Conservation (phyloP, 305 asterid species). For the Lippia alba region DNA sequence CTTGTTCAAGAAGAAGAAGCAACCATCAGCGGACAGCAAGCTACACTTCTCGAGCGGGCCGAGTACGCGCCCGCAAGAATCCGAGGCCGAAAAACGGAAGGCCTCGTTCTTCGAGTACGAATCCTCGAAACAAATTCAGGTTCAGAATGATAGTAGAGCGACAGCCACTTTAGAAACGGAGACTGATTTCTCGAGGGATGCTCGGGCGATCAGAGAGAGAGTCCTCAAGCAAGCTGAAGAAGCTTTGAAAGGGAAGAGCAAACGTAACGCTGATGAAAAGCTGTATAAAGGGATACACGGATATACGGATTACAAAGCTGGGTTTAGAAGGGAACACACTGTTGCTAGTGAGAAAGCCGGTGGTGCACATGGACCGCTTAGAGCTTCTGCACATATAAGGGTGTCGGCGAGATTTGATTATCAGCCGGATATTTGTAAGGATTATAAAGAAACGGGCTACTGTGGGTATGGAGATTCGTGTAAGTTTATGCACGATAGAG, state of each 20-base stretch:
- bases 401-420: constrained; percentile 95
- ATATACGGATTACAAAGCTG: constrained; percentile 94
- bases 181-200: constrained; percentile 86
- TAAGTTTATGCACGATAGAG: constrained; percentile 98
- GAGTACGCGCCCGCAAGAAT: constrained; percentile 45
- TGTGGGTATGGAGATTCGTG: constrained; percentile 98
- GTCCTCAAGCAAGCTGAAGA: constrained; percentile 83
- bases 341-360: constrained; percentile 94
- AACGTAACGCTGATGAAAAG: constrained; percentile 65
- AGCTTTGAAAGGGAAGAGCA: constrained; percentile 72
- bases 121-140: constrained; percentile 85
- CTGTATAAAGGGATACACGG: constrained; percentile 81
- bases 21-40: constrained; percentile 56
- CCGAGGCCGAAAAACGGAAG: constrained; percentile 51
- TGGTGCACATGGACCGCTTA: constrained; percentile 91
- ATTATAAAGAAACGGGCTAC: constrained; percentile 93
- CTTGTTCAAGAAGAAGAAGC: constrained; percentile 66
- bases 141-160: constrained; percentile 84
- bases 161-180: constrained; percentile 94
- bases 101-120: constrained; percentile 69
- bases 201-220: constrained; percentile 89
- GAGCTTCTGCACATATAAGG: constrained; percentile 95
- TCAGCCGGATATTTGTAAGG: constrained; percentile 98
- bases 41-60: constrained; percentile 73
- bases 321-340: constrained; percentile 90